phyloP scores from a whole-genome alignment of 495 filamentous ascomycete genomes.

The Eremomyces bilateralis region DNA sequence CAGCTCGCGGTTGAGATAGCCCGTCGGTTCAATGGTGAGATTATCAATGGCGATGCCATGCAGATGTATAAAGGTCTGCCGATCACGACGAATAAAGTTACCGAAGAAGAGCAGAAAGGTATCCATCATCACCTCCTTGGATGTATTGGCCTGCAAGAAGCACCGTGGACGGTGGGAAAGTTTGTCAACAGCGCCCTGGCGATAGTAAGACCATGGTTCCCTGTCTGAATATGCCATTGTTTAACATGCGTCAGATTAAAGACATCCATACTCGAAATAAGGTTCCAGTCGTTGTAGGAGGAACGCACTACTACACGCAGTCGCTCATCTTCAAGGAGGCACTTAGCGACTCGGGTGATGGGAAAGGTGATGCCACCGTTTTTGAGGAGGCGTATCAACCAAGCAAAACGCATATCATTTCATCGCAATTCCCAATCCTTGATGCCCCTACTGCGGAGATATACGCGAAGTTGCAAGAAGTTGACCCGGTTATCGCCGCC shows the following conservation, averaged over 20 bases:
- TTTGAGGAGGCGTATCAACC: constrained; percentile 8
- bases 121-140: constrained; percentile 81
- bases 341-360: constrained; percentile 25
- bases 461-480: constrained; percentile 43
- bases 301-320: constrained; percentile 88
- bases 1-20: constrained; percentile 89
- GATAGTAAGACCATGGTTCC: constrained; percentile 18
- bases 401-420: constrained; percentile 15
- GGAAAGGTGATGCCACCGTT: constrained; percentile 11
- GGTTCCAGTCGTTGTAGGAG: constrained; percentile 79
- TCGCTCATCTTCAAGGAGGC: constrained; percentile 56
- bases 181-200: constrained; percentile 48
- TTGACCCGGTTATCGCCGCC: constrained; percentile 77
- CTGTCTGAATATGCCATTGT: neutral
- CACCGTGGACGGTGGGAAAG: constrained; percentile 57
- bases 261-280: constrained; percentile 58
- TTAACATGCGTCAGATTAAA: constrained; percentile 26
- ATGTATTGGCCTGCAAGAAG: constrained; percentile 45
- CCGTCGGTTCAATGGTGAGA: constrained; percentile 64
- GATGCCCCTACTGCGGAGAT: constrained; percentile 45
- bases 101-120: constrained; percentile 47
- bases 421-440: constrained; percentile 44
- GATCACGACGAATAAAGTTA: constrained; percentile 88
- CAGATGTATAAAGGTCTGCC: constrained; percentile 88
- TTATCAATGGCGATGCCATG: constrained; percentile 99